A percentile compares a stretch with the other conserved stretches of the same genome.
These are phyloP conservation scores for Monilinia polystroma DNA, from an alignment of 2,329 filamentous ascomycete genomes.

Conservation along the genomic window DNA sequence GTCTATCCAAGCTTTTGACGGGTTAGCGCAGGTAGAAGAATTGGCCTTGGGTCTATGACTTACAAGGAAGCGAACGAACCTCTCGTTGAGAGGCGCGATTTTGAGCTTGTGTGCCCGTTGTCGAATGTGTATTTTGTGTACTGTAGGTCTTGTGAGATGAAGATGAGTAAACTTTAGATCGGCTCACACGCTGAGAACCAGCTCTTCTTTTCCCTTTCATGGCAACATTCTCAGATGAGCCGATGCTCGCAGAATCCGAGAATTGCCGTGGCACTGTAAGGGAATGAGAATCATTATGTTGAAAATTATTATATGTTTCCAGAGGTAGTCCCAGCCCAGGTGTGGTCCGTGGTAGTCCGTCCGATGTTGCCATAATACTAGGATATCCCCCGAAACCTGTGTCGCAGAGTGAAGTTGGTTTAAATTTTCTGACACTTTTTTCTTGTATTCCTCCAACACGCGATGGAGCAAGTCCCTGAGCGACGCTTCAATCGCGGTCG, in stretches of 20 bases:
- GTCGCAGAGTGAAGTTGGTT: slow-evolving; percentile 5
- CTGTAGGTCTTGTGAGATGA: slow-evolving; percentile 29
- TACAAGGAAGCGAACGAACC: slow-evolving; percentile 39
- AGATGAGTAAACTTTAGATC: slow-evolving; percentile 33
- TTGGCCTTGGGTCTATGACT: slow-evolving; percentile 21
- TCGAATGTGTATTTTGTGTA: slow-evolving; percentile 32
- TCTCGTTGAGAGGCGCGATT: slow-evolving; percentile 33
- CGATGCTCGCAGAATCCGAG: slow-evolving; percentile 31
- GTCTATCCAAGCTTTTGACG: slow-evolving; percentile 39
- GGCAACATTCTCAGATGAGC: slow-evolving; percentile 31
- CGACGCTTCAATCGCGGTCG: slow-evolving; percentile 22
- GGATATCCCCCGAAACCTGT: slow-evolving; percentile 16
- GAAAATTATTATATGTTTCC: slow-evolving; percentile 32
- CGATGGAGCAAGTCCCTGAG: slow-evolving; percentile 21
- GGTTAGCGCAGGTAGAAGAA: slow-evolving; percentile 24
- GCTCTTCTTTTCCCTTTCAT: slow-evolving; percentile 31
- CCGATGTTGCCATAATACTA: slow-evolving; percentile 26
- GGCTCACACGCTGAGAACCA: slow-evolving; percentile 24
- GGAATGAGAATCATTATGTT: slow-evolving; percentile 28
- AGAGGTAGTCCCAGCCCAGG: slow-evolving; percentile 27
- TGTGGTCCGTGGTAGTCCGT: slow-evolving; percentile 27
- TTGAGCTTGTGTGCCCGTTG: slow-evolving; percentile 32
- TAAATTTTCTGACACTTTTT: background rate
- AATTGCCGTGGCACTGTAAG: slow-evolving; percentile 25
- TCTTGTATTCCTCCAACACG: slow-evolving; percentile 17